These are phyloP conservation scores for Cryptosporidium parvum DNA, from an alignment of 169 alveolate genomes.

Conservation along the genomic window DNA sequence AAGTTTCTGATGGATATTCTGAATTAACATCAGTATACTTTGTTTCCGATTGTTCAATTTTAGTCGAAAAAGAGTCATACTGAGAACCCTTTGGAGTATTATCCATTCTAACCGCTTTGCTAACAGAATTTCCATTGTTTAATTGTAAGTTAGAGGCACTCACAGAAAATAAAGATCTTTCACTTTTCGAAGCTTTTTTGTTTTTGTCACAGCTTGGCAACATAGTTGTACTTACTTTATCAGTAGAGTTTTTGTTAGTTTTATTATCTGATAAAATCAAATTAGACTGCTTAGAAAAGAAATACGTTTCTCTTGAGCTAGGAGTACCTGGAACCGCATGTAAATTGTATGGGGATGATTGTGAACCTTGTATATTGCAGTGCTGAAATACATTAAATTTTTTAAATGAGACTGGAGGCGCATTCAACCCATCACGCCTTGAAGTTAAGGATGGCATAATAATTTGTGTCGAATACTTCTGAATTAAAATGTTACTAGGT, in stretches of 20 bases:
- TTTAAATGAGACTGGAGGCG: constrained; percentile 45
- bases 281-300: neutral
- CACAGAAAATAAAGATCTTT: neutral
- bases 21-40: neutral
- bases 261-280: neutral
- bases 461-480: constrained; percentile 6
- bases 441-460: constrained; percentile 38
- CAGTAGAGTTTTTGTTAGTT: neutral
- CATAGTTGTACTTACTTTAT: neutral
- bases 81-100: neutral
- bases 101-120: neutral
- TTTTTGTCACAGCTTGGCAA: neutral
- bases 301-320: neutral
- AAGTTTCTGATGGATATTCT: constrained; percentile 20
- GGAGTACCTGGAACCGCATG: constrained; percentile 11
- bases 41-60: neutral
- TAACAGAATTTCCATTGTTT: neutral
- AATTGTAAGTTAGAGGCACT: neutral
- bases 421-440: constrained; percentile 14
- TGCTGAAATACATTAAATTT: neutral
- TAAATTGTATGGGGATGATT: constrained; percentile 37
- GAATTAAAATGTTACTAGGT: neutral
- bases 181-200: neutral
- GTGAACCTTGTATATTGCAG: neutral
- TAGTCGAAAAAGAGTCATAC: neutral